Evolutionary conservation across 192 early-diverging fungal species (phyloP).

Genomic region (Pilobolus umbonatus): DNA sequence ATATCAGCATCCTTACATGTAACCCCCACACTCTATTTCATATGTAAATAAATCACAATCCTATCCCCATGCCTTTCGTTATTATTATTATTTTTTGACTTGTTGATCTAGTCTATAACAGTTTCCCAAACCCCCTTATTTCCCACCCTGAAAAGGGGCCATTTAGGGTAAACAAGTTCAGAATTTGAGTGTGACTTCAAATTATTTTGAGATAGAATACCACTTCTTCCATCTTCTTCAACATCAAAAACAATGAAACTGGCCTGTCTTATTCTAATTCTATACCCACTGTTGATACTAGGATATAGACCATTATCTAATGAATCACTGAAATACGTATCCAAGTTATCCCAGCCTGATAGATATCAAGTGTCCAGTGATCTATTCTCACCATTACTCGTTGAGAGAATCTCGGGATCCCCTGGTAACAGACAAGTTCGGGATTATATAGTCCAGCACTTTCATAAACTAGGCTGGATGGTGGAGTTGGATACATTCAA

Average conservation of each 20-base stretch:
- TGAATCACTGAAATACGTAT: constrained; percentile 4
- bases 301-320: constrained; percentile 10
- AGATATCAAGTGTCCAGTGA: constrained; percentile 40
- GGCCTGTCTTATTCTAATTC: too few relatives aligned
- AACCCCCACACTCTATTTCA: background rate
- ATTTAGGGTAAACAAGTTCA: too few relatives aligned
- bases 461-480: constrained; percentile 67
- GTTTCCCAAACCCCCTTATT: background rate
- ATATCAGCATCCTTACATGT: background rate
- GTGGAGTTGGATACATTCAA: constrained; percentile 79
- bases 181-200: too few relatives aligned
- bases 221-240: too few relatives aligned
- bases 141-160: too few relatives aligned
- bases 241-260: too few relatives aligned
- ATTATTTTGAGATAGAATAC: too few relatives aligned
- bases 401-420: constrained; percentile 78
- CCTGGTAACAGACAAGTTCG: constrained; percentile 65
- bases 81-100: background rate
- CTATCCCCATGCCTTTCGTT: background rate
- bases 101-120: too few relatives aligned
- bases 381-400: constrained; percentile 65
- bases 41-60: background rate
- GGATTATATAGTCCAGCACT: constrained; percentile 59
- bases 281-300: background rate
- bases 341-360: constrained; percentile 18